phyloP scores from a whole-genome alignment of 2,329 filamentous ascomycete genomes.

The Xylariaceae sp. region DNA sequence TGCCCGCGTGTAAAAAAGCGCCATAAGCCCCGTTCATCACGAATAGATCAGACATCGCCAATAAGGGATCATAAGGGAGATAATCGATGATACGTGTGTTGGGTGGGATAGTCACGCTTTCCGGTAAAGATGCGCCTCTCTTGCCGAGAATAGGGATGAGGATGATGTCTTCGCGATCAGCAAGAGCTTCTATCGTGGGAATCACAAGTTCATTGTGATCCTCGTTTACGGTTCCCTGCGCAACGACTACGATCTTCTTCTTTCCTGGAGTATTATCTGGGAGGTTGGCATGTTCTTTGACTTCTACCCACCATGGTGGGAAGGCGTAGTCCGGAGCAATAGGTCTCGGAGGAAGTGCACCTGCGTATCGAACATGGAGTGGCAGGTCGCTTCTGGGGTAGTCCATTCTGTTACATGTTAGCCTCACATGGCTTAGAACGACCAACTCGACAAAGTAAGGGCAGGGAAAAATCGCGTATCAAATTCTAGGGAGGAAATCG shows the following conservation, averaged over 20 bases:
- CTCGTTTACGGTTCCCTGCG: constrained; percentile 45
- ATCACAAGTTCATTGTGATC: constrained; percentile 42
- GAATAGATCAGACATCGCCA: constrained; percentile 39
- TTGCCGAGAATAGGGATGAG: constrained; percentile 35
- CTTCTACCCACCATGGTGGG: constrained; percentile 46
- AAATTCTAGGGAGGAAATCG: too few relatives aligned
- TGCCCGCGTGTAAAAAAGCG: constrained; percentile 37
- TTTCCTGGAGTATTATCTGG: constrained; percentile 3
- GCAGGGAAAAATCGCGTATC: too few relatives aligned
- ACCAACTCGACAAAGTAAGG: too few relatives aligned
- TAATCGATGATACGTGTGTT: constrained; percentile 47
- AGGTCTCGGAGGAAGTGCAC: constrained; percentile 37
- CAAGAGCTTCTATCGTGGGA: constrained; percentile 44
- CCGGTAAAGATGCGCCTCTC: constrained; percentile 27
- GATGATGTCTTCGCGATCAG: constrained; percentile 38
- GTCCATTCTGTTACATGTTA: constrained; percentile 23
- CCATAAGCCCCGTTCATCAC: constrained; percentile 19
- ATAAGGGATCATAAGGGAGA: constrained; percentile 45
- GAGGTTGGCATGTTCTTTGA: constrained; percentile 32
- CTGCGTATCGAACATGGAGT: constrained; percentile 41
- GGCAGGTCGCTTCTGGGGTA: constrained; percentile 36
- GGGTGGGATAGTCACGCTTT: constrained; percentile 31
- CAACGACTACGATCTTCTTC: constrained; percentile 44
- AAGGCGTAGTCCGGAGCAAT: constrained; percentile 28
- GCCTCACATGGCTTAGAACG: too few relatives aligned